Conservation (phyloP, 2,329 filamentous ascomycete species). For the Penicillium sp. region DNA sequence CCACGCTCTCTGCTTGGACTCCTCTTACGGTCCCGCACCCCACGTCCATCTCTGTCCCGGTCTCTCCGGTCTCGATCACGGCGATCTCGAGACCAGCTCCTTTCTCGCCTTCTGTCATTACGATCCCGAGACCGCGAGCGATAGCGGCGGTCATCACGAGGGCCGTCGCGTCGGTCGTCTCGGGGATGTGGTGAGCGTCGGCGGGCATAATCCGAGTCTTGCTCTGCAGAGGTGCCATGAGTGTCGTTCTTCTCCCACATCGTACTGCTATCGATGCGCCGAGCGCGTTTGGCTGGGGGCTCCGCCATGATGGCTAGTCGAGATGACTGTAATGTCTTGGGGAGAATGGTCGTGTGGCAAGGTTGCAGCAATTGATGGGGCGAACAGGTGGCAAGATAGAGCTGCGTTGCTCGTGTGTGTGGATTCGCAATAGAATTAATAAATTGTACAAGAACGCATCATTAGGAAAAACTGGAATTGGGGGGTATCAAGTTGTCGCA, state of each 20-base stretch:
- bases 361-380: background rate
- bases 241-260: conserved; percentile 59
- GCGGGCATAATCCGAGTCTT: conserved; percentile 40
- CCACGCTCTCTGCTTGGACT: conserved; percentile 43
- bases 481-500: conserved; percentile 23
- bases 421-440: background rate
- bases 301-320: conserved; percentile 50
- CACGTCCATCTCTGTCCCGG: conserved; percentile 40
- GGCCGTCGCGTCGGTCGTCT: conserved; percentile 42
- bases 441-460: background rate
- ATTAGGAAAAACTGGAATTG: conserved; percentile 1
- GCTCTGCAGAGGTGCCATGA: conserved; percentile 29
- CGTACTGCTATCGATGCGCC: conserved; percentile 59
- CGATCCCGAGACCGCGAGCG: conserved; percentile 44
- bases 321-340: conserved; percentile 16
- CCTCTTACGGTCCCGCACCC: conserved; percentile 43
- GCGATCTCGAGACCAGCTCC: conserved; percentile 48
- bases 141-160: conserved; percentile 43
- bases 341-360: conserved; percentile 5
- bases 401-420: background rate
- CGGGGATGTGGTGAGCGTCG: conserved; percentile 39
- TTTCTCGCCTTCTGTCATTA: conserved; percentile 44
- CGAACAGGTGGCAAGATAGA: background rate
- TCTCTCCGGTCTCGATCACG: conserved; percentile 40
- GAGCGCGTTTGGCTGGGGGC: conserved; percentile 54